Base-by-base conservation (phyloP, 345 rosid species). In the Pugionium cornutum region DNA sequence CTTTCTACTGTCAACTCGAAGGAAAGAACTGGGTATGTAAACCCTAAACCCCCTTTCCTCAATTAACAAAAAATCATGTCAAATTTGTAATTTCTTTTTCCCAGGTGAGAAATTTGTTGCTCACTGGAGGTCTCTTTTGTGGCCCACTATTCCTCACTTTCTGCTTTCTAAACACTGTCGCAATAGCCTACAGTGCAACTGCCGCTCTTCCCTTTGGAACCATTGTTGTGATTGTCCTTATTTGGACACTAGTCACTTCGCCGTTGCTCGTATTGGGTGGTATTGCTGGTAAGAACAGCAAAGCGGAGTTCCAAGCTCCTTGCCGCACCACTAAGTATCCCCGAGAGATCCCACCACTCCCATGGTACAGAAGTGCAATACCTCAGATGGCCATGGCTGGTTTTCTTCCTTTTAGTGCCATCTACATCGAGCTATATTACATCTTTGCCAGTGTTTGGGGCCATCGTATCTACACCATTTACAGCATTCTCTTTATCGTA, bases 301-400 rank as follows among this genome's bases (percentile, higher is more conserved):
- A 82, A 78, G 81, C 90, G 2, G 97, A 90, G 83, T 90, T 90
- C 69, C 97, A 88, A 75, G 97, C 97, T 53, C 97, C 97, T 26
- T 77, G 83, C 68, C 90, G 92, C 33, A 90, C 97, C 30, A 86
- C 97, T 1, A 90, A 90, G 69, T 90, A 88, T 56, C 97, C 92
- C 2, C 67, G 95, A 37, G 95, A 90, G 77, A 84, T 90, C 52
- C 95, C 97, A 0, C 79, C 75, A 11, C 77, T 88, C 72, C 97
- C 95, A 26, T 89, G 95, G 97, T 87, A 89, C 67, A 74, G 95
- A 72, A 83, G 87, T 45, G 80, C 95, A 25, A 47, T 89, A 69
- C 95, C 97, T 63, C 95, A 89, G 81, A 87, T 89, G 95, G 92
- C 95, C 40, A 88, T 88, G 96, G 96, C 96, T 5, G 95, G 91